phyloP scores from a whole-genome alignment of 805 yeast species.

The Schwanniomyces vanrijiae region DNA sequence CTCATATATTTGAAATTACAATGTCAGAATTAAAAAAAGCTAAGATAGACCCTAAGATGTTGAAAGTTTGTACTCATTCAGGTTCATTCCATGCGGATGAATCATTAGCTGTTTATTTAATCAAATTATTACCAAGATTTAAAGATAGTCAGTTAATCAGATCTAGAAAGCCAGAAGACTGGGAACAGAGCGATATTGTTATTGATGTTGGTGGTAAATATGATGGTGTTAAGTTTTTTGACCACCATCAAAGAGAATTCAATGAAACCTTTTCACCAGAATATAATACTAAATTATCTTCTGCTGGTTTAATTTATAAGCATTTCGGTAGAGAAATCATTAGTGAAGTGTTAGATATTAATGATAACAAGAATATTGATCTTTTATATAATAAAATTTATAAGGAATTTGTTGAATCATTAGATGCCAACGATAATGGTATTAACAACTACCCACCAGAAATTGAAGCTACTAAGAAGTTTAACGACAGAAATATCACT shows the following conservation, averaged over 20 bases:
- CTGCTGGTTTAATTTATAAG: conserved; percentile 92
- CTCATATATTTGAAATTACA: not conserved
- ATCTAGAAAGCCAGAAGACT: conserved; percentile 76
- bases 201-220: conserved; percentile 94
- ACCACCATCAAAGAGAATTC: conserved; percentile 96
- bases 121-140: conserved; percentile 69
- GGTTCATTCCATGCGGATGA: conserved; percentile 98
- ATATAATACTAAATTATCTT: conserved; percentile 76
- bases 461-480: conserved; percentile 57
- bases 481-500: conserved; percentile 70
- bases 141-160: conserved; percentile 69
- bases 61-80: conserved; percentile 83
- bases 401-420: conserved; percentile 81
- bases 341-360: conserved; percentile 40
- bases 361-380: conserved; percentile 48
- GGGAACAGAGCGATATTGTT: conserved; percentile 88
- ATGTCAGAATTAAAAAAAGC: conserved; percentile 8
- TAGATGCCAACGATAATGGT: conserved; percentile 97
- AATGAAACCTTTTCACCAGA: conserved; percentile 64
- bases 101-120: conserved; percentile 86
- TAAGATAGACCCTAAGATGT: conserved; percentile 18
- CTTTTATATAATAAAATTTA: conserved; percentile 76
- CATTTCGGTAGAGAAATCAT: conserved; percentile 77
- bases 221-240: conserved; percentile 82
- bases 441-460: conserved; percentile 62